Evolutionary conservation across 2,329 filamentous ascomycete genomes (phyloP).

Genomic region (Aspergillus candidus): DNA sequence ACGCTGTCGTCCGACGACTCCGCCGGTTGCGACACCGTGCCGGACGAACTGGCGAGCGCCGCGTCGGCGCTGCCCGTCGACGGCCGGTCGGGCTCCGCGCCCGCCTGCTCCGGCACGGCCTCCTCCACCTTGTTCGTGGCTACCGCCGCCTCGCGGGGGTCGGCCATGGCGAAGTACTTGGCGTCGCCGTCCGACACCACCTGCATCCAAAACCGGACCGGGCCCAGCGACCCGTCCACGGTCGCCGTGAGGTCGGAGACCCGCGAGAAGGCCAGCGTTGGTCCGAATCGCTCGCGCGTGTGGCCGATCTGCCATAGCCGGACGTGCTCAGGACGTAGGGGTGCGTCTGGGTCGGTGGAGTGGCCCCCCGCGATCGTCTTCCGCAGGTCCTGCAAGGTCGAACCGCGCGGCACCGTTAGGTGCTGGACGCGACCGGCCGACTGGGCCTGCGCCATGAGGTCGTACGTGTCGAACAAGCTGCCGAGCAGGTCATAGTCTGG

Average conservation of each 20-base stretch:
- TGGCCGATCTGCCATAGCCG: slow-evolving; percentile 39
- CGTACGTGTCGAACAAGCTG: slow-evolving; percentile 41
- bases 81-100: slow-evolving; percentile 17
- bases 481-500: slow-evolving; percentile 27
- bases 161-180: slow-evolving; percentile 32
- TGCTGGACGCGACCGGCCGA: slow-evolving; percentile 30
- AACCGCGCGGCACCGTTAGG: slow-evolving; percentile 29
- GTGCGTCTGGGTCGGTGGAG: slow-evolving; percentile 17
- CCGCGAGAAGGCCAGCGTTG: slow-evolving; percentile 31
- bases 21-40: slow-evolving; percentile 3
- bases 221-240: slow-evolving; percentile 22
- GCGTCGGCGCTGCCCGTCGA: slow-evolving; percentile 14
- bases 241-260: slow-evolving; percentile 28
- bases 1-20: no score
- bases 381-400: slow-evolving; percentile 32
- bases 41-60: slow-evolving; percentile 25
- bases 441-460: slow-evolving; percentile 37
- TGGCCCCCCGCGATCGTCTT: slow-evolving; percentile 31
- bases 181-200: slow-evolving; percentile 35
- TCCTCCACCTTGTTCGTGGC: slow-evolving; percentile 27
- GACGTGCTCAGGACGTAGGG: slow-evolving; percentile 27
- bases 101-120: slow-evolving; percentile 22
- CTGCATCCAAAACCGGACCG: slow-evolving; percentile 36
- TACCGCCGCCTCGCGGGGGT: slow-evolving; percentile 20
- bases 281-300: slow-evolving; percentile 25